Conservation (phyloP, 495 filamentous ascomycete genomes). For the Clavariopsis aquatica region DNA sequence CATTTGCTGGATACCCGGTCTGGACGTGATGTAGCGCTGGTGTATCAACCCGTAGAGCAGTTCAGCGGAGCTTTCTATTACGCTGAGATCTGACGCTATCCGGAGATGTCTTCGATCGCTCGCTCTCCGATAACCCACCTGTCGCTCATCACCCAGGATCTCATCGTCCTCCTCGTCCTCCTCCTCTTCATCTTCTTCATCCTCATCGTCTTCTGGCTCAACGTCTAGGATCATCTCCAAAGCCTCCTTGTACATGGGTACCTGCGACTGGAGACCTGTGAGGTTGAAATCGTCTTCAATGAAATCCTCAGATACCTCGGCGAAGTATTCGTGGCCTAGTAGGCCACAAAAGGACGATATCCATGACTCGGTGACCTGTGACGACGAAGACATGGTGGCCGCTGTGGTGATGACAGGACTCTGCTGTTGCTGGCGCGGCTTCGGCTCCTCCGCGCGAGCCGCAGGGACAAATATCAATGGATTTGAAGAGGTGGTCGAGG, state of each 20-base stretch:
- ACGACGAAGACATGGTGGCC: slow-evolving; percentile 61
- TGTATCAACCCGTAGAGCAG: slow-evolving; percentile 97
- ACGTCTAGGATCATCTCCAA: slow-evolving; percentile 97
- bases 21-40: slow-evolving; percentile 97
- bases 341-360: slow-evolving; percentile 95
- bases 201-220: slow-evolving; percentile 89
- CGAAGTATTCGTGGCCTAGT: slow-evolving; percentile 97
- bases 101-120: slow-evolving; percentile 78
- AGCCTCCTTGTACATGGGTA: slow-evolving; percentile 99
- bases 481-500: not conserved
- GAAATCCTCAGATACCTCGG: slow-evolving; percentile 97
- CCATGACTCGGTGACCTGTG: slow-evolving; percentile 89
- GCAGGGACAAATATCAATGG: not conserved
- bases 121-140: slow-evolving; percentile 58
- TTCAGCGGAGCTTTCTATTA: slow-evolving; percentile 95
- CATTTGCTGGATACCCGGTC: slow-evolving; percentile 97
- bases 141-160: slow-evolving; percentile 40
- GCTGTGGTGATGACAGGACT: not conserved
- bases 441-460: slow-evolving; percentile 9
- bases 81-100: slow-evolving; percentile 84
- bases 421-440: slow-evolving; percentile 13
- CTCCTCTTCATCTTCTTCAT: slow-evolving; percentile 72
- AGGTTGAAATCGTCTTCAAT: slow-evolving; percentile 99
- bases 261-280: slow-evolving; percentile 89
- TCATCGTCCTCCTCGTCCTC: slow-evolving; percentile 70